Base-by-base conservation (phyloP, 805 yeast species). In the Candida endomychidarum region DNA sequence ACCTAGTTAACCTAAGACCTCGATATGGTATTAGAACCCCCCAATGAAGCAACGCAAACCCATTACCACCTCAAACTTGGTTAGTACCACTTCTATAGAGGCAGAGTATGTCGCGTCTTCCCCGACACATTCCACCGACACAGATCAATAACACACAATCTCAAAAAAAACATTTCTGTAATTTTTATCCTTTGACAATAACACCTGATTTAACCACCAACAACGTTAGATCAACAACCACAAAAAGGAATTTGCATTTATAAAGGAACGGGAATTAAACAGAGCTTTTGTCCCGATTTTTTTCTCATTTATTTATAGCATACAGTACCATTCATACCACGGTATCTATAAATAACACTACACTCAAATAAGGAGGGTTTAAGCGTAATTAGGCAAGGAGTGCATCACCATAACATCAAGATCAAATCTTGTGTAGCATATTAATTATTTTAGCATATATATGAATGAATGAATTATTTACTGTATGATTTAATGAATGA, bases 401-500 rank as follows among this genome's bases (percentile, higher is more conserved):
- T 9, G 14, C 16, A 25, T 5, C 4, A 25, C n/a, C 26, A 24
- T 9, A 24, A 24, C 23, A 6, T 7, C 23, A 24, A 10, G n/a
- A n/a, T n/a, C 22, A 6, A 20, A 8, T 6, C 22, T 20, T 20
- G 22, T 20, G 22, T 20, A 20, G 22, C 22, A 20, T 20, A 20
- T 20, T 6, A 20, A 12, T 14, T 5, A 12, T 11, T 16, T 3
- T 4, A 8, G 17, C 22, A 29, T 11, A 29, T 18, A 29, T 4
- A 11, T 19, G 9, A 19, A 32, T 32, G 35, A 32, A 32, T 32
- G 35, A 22, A 32, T 22, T 32, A 21, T 32, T 32, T 32, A 20
- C 35, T 32, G 35, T 32, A 32, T 20, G 35, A 32, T 22, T 32
- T 32, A 32, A 32, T 32, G 35, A 32, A 32, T 32, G 26, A 32